Conservation (phyloP, 352 stramenopile genomes). For the Globisporangium perplexum region DNA sequence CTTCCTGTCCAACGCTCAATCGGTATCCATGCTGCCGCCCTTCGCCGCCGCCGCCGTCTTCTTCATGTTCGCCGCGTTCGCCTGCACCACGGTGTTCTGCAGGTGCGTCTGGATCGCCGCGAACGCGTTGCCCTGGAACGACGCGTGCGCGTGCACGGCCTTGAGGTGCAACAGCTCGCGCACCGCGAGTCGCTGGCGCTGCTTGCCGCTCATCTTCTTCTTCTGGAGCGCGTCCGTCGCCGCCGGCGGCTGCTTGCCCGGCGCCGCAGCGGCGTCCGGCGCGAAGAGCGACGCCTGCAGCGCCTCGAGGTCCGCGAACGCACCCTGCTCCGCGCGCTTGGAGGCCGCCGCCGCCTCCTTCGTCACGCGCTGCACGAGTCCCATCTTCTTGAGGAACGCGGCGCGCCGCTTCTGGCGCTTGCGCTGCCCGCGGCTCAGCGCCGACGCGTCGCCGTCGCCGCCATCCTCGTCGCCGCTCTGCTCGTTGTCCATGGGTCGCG, state of each 20-base stretch:
- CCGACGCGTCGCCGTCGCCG: constrained; percentile 21
- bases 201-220: constrained; percentile 71
- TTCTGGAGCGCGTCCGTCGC: constrained; percentile 15
- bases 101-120: constrained; percentile 83
- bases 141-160: constrained; percentile 74
- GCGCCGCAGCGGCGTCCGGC: constrained; percentile 15
- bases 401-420: constrained; percentile 78
- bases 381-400: constrained; percentile 86
- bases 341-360: constrained; percentile 40
- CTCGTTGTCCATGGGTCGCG: constrained; percentile 25
- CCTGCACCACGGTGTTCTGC: constrained; percentile 81
- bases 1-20: no score
- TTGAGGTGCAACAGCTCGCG: constrained; percentile 80
- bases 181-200: constrained; percentile 80
- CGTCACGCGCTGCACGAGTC: constrained; percentile 63
- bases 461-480: constrained; percentile 24
- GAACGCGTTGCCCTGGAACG: constrained; percentile 81
- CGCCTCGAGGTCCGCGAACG: constrained; percentile 66
- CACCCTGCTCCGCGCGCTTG: constrained; percentile 44
- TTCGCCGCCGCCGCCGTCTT: constrained; percentile 24
- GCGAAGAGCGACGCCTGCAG: constrained; percentile 71
- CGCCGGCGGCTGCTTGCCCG: constrained; percentile 22
- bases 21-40: constrained; percentile 32
- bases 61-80: constrained; percentile 54
- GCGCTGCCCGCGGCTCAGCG: constrained; percentile 72